phyloP scores from a whole-genome alignment of 2,329 filamentous ascomycete genomes.

The Emmonsiellopsis sp. region DNA sequence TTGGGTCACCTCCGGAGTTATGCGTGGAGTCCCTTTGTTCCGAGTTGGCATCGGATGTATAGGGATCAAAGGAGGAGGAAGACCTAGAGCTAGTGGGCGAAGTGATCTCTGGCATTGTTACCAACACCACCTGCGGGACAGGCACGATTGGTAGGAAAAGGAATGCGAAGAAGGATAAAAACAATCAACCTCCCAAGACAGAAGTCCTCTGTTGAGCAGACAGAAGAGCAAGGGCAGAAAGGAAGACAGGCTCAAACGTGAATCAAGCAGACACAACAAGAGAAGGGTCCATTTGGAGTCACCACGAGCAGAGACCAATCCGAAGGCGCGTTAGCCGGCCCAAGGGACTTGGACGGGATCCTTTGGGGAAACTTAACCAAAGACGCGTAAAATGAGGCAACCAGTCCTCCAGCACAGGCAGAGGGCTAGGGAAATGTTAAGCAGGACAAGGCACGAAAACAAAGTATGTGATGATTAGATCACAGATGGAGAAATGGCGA shows the following conservation, averaged over 20 bases:
- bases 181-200: constrained; percentile 1
- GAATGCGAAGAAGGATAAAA: constrained; percentile 2
- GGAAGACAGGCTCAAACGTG: neutral
- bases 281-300: constrained; percentile 3
- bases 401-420: neutral
- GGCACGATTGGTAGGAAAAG: constrained; percentile 3
- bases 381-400: neutral
- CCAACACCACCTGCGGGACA: constrained; percentile 3
- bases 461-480: neutral
- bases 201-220: neutral
- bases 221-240: constrained; percentile 2
- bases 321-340: neutral
- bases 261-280: constrained; percentile 2
- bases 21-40: neutral
- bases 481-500: neutral
- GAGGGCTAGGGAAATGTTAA: neutral
- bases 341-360: neutral
- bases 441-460: neutral
- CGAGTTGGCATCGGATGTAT: constrained; percentile 6
- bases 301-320: neutral
- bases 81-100: constrained; percentile 10
- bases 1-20: neutral
- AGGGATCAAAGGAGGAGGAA: constrained; percentile 15
- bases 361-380: neutral
- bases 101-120: constrained; percentile 10